Conservation (phyloP, 2,329 filamentous ascomycete species). For the Colletotrichum sidae region DNA sequence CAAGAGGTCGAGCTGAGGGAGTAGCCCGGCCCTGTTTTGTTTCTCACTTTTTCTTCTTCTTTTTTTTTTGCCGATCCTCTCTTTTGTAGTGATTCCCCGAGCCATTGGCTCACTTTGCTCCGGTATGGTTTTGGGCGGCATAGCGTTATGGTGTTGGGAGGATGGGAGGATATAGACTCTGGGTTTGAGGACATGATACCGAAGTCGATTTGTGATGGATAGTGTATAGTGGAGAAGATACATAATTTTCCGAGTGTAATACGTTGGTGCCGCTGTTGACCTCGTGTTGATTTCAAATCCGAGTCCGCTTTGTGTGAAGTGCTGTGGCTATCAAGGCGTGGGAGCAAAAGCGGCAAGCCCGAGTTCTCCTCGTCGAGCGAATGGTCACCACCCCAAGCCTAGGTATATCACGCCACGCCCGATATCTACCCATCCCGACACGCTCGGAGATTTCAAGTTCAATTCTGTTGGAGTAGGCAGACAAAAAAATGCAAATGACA, state of each 20-base stretch:
- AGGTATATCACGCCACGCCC: too few relatives aligned
- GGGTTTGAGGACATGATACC: constrained; percentile 14
- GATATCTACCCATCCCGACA: too few relatives aligned
- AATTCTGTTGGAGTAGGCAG: too few relatives aligned
- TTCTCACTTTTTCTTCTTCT: background rate
- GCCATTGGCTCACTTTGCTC: constrained; percentile 21
- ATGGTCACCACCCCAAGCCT: too few relatives aligned
- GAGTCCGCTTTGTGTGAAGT: too few relatives aligned
- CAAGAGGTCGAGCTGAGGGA: constrained; percentile 62
- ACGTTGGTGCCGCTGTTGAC: too few relatives aligned
- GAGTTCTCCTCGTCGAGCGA: too few relatives aligned
- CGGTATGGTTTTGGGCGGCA: constrained; percentile 22
- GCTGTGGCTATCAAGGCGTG: too few relatives aligned
- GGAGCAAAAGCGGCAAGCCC: too few relatives aligned
- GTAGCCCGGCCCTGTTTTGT: constrained; percentile 37
- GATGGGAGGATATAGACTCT: background rate
- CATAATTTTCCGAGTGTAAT: background rate
- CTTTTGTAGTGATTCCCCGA: constrained; percentile 33
- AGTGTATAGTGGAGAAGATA: constrained; percentile 14
- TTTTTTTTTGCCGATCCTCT: constrained; percentile 7
- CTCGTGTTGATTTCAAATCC: too few relatives aligned
- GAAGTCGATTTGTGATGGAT: constrained; percentile 15
- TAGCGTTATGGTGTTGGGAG: constrained; percentile 21
- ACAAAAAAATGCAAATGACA: too few relatives aligned
- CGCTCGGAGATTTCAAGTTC: too few relatives aligned